Conservation (phyloP, 768 basidiomycete genomes). For the Harrya chromipes region DNA sequence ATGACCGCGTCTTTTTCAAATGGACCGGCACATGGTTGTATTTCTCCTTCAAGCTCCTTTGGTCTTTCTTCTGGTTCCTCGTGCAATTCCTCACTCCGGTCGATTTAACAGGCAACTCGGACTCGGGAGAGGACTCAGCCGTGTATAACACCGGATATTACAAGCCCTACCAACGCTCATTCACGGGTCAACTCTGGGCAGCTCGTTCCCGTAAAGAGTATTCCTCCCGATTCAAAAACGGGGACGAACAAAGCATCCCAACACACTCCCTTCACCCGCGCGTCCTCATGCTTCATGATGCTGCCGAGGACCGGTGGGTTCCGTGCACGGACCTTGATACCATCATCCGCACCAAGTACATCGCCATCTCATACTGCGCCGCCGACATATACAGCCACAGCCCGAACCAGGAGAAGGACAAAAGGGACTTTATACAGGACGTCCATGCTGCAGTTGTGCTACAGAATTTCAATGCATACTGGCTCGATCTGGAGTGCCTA, state of each 20-base stretch:
- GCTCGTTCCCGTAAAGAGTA: slow-evolving; percentile 19
- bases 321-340: background rate
- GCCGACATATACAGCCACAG: slow-evolving; percentile 9
- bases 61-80: slow-evolving; percentile 4
- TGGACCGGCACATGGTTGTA: slow-evolving; percentile 10
- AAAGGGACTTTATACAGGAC: slow-evolving; percentile 3
- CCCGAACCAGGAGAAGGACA: background rate
- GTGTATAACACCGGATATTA: slow-evolving; percentile 2
- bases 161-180: slow-evolving; percentile 1
- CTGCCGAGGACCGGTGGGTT: slow-evolving; percentile 2
- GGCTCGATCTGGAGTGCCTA: slow-evolving; percentile 19
- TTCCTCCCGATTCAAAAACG: slow-evolving; percentile 5
- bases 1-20: background rate
- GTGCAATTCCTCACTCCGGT: background rate
- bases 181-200: slow-evolving; percentile 19
- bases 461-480: slow-evolving; percentile 12
- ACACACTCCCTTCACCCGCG: slow-evolving; percentile 16
- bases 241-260: background rate
- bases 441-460: slow-evolving; percentile 1
- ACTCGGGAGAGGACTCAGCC: background rate
- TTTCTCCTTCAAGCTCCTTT: slow-evolving; percentile 10
- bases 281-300: slow-evolving; percentile 2
- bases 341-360: slow-evolving; percentile 8
- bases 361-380: slow-evolving; percentile 18
- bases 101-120: no score